Percentiles rank a stretch among this genome's conserved stretches.
Conservation (phyloP, 352 stramenopile species). For the Phytophthora cactorum region DNA sequence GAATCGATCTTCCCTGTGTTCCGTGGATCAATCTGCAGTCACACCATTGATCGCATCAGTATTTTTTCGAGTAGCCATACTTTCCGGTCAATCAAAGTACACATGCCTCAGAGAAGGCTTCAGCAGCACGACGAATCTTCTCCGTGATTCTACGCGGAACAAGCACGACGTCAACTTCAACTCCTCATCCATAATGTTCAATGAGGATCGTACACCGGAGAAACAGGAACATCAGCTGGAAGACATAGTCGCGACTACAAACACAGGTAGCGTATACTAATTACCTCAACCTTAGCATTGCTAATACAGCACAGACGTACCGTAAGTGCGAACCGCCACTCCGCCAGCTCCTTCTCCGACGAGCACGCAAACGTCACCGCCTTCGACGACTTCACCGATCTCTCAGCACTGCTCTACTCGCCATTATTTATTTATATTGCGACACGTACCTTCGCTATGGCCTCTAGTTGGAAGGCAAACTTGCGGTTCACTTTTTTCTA, state of each 20-base stretch:
- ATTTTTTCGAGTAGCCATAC: not conserved
- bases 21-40: slow-evolving; percentile 47
- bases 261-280: not conserved
- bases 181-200: not conserved
- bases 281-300: too few relatives aligned
- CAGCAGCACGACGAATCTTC: slow-evolving; percentile 61
- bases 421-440: not conserved
- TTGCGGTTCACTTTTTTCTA: slow-evolving; percentile 71
- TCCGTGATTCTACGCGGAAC: slow-evolving; percentile 40
- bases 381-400: slow-evolving; percentile 44
- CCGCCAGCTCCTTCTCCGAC: slow-evolving; percentile 57
- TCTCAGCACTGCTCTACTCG: not conserved
- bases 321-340: slow-evolving; percentile 68
- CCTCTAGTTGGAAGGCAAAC: slow-evolving; percentile 65
- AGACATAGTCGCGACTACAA: slow-evolving; percentile 31
- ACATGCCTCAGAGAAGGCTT: slow-evolving; percentile 53
- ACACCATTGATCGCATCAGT: not conserved
- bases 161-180: slow-evolving; percentile 3
- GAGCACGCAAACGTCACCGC: slow-evolving; percentile 66
- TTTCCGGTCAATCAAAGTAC: not conserved
- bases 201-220: slow-evolving; percentile 26
- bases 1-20: slow-evolving; percentile 50
- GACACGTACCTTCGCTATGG: slow-evolving; percentile 51
- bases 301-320: slow-evolving; percentile 16
- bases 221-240: slow-evolving; percentile 21